Evolutionary conservation across 192 early-diverging fungal species (phyloP), one percentile per base, ranked within the genome.

Genomic region (Jimgerdemannia flammicorona): DNA sequence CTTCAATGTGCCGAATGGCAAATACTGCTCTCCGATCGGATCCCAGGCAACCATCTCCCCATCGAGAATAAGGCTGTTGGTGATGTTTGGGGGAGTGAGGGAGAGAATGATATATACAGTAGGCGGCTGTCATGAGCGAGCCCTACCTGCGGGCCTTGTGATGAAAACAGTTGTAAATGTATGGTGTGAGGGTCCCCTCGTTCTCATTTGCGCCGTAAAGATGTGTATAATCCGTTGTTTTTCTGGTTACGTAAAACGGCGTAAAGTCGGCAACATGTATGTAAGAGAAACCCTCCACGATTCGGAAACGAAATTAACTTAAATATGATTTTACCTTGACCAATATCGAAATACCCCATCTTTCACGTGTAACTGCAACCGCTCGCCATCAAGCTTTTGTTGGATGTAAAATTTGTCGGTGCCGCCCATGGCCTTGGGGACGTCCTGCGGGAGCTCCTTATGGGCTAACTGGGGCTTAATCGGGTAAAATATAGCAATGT

Each of bases 301-400:
- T 29, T 29, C 29, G 29, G 29, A 29, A 29, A 29, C 29, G 29
- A 29, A 29, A 29, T 29, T 29, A 29, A 29, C 29, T 29, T 29
- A 29, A 29, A 29, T 29, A 29, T 29, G 29, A 29, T 29, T 79
- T 82, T 84, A 88, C 78, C 85, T 84, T 59, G 88, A 92, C 77
- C 85, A 87, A 43, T 85, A 88, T 63, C 84, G 80, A 75, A 84
- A 86, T 14, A 79, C 74, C 1, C 77, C 77, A 67, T 85, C 82
- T 43, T 87, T 81, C 78, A 84, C 85, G 70, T 95, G 93, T 70
- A 94, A 75, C 74, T 91, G 91, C 2, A 92, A 83, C 65, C 94
- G 81, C 72, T 95, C 94, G 3, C 94, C 94, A 73, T 95, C 94
- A 3, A 95, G 72, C 71, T 95, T 95, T n/a, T 91, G 89, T 76